A percentile compares a stretch with the other conserved stretches of the same genome.
These are phyloP conservation scores for Paramyrothecium roridum DNA, from an alignment of 2,329 filamentous ascomycete species.

Conservation along the genomic window DNA sequence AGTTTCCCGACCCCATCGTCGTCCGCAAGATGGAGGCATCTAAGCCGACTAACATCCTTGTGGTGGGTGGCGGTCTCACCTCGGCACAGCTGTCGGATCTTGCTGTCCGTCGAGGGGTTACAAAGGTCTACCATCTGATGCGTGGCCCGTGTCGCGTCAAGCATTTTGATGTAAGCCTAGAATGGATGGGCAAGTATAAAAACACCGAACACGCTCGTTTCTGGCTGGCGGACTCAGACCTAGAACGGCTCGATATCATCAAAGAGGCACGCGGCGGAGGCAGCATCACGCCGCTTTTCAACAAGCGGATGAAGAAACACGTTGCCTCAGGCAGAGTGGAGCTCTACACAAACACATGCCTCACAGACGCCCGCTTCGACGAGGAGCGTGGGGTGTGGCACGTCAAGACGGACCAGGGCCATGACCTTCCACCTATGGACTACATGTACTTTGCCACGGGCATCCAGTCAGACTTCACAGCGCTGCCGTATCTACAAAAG, in stretches of 20 bases:
- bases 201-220: slow-evolving; percentile 75
- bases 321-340: slow-evolving; percentile 46
- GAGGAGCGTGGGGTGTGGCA: slow-evolving; percentile 31
- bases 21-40: slow-evolving; percentile 46
- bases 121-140: slow-evolving; percentile 69
- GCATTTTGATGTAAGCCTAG: slow-evolving; percentile 72
- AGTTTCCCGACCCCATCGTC: slow-evolving; percentile 54
- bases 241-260: slow-evolving; percentile 65
- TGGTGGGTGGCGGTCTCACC: slow-evolving; percentile 74
- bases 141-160: slow-evolving; percentile 60
- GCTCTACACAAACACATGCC: slow-evolving; percentile 55
- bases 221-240: slow-evolving; percentile 71
- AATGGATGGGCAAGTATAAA: slow-evolving; percentile 80
- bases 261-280: slow-evolving; percentile 67
- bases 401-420: slow-evolving; percentile 49
- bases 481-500: slow-evolving; percentile 57
- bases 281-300: slow-evolving; percentile 69
- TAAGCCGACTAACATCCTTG: slow-evolving; percentile 58
- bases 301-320: slow-evolving; percentile 64
- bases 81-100: slow-evolving; percentile 71
- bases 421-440: slow-evolving; percentile 53
- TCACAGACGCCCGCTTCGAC: slow-evolving; percentile 48
- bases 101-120: slow-evolving; percentile 60
- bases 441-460: slow-evolving; percentile 78
- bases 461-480: slow-evolving; percentile 58